Evolutionary conservation across 768 basidiomycete genomes (phyloP), one percentile per base, ranked within the genome.

Genomic region (Boletellus ananiceps): DNA sequence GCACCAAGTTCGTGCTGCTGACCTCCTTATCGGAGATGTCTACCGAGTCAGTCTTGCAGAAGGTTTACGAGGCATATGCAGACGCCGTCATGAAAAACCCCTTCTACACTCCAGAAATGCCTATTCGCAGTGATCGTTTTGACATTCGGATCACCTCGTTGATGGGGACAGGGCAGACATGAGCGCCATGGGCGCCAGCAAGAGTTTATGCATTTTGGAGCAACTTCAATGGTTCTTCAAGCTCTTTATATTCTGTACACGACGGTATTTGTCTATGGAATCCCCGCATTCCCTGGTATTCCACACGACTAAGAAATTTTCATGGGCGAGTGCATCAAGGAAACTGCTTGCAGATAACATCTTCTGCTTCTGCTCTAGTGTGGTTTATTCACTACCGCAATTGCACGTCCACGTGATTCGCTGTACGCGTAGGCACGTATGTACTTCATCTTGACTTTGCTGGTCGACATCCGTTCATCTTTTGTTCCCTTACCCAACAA

Each of bases 51-150:
- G 73, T 86, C 18, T 72, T 99, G 35, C 84, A 86, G 60, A 89
- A 84, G 65, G 84, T 93, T 40, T 98, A 98, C 68, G 93, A 97
- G 66, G 82, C 80, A 16, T 99, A 97, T 66, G 79, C 94, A 0
- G 96, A 98, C 63, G 83, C 88, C 1, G 93, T 93, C 47, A 95
- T 97, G 91, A 97, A 98, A 75, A 97, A 97, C 63, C 96, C 96
- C 1, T 99, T 99, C 69, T 93, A 98, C 68, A 95, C 93, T 5
- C 89, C 88, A n/a, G 96, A 98, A 67, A 99, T 98, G 95, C 96
- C 96, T 2, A 93, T 98, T 56, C 82, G 96, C 40, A 92, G 77
- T 38, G 90, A 93, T 58, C 82, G 81, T 15, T 98, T 98, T 62
- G 95, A 98, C 61, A 70, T 70, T 47, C 79, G 83, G 39, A 81